Evolutionary conservation across 768 basidiomycete genomes (phyloP).

Genomic region (Psilocybe subaeruginosa): DNA sequence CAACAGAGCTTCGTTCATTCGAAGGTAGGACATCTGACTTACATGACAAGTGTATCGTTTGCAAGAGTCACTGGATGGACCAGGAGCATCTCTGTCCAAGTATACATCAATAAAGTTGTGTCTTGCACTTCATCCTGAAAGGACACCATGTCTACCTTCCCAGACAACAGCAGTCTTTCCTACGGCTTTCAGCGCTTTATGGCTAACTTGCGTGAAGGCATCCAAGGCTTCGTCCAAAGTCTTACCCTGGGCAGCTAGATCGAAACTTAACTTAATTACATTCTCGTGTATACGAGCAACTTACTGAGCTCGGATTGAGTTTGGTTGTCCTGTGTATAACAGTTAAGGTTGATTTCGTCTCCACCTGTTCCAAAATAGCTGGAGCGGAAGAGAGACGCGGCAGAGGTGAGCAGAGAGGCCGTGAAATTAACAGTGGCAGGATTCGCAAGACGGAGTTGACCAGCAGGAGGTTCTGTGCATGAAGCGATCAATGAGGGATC

Average conservation of each 20-base stretch:
- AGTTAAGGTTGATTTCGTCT: conserved; percentile 74
- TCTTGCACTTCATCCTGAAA: too few species aligned
- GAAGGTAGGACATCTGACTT: conserved; percentile 20
- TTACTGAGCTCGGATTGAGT: conserved; percentile 58
- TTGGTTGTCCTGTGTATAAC: conserved; percentile 61
- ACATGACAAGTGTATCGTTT: conserved; percentile 61
- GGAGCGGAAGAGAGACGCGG: conserved; percentile 54
- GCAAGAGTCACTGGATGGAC: conserved; percentile 45
- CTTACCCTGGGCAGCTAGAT: conserved; percentile 37
- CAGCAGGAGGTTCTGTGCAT: conserved; percentile 72
- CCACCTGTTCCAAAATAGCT: conserved; percentile 79
- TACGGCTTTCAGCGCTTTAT: conserved; percentile 48
- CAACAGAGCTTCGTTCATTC: neutral
- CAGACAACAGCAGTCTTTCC: conserved; percentile 83
- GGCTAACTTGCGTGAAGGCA: conserved; percentile 59
- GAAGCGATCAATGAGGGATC: neutral
- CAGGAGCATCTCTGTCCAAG: conserved; percentile 58
- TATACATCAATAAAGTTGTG: too few species aligned
- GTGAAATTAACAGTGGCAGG: conserved; percentile 64
- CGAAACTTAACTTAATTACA: neutral
- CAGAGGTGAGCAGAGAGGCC: conserved; percentile 50
- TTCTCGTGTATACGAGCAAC: conserved; percentile 14
- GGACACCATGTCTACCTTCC: conserved; percentile 39
- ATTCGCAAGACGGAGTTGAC: conserved; percentile 77
- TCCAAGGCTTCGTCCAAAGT: conserved; percentile 68